Evolutionary conservation across 805 yeast genomes (phyloP), one percentile per base, ranked within the genome.

Genomic region (Ogataea trehalophila): DNA sequence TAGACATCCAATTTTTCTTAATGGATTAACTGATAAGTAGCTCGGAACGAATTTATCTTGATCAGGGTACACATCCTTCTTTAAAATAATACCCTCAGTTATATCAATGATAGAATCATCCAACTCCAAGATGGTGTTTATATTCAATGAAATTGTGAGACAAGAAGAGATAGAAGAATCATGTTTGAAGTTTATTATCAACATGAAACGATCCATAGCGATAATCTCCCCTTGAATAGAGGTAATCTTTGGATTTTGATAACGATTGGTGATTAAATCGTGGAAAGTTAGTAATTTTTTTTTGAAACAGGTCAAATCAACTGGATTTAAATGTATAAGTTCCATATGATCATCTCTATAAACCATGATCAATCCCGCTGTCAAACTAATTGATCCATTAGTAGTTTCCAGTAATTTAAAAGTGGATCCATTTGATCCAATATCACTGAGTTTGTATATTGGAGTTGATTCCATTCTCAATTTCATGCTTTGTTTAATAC

Each of bases 1-100:
- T 15, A 77, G 49, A 49, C 75, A 71, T 6, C 72, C 76, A 38
- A 64, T 59, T 0, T 62, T 49, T 23, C 63, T 56, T 4, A 49
- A 35, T 2, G 63, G 49, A 47, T 66, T 72, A n/a, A 69, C 50
- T 0, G 73, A 56, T 39, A 75, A 36, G 41, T 57, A 57, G 4
- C 54, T 48, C 1, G 77, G 75, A n/a, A 55, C 45, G 34, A 60
- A 59, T 1, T 41, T 52, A 14, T 42, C 44, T 20, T 41, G 8
- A 47, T 40, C 44, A 44, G 43, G 33, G 35, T 43, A 39, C 11
- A 51, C 41, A 4, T 37, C 42, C 6, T 41, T 41, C 23, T 51
- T 49, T 2, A 51, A n/a, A 9, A 53, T 41, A 37, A 41, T 44
- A 4, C 44, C 42, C 5, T 36, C 31, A n/a, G 45, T 44, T 3